Percentiles rank a stretch among this genome's conserved stretches.
phyloP scores from a whole-genome alignment of 805 yeast genomes.

The Yarrowia sp. region DNA sequence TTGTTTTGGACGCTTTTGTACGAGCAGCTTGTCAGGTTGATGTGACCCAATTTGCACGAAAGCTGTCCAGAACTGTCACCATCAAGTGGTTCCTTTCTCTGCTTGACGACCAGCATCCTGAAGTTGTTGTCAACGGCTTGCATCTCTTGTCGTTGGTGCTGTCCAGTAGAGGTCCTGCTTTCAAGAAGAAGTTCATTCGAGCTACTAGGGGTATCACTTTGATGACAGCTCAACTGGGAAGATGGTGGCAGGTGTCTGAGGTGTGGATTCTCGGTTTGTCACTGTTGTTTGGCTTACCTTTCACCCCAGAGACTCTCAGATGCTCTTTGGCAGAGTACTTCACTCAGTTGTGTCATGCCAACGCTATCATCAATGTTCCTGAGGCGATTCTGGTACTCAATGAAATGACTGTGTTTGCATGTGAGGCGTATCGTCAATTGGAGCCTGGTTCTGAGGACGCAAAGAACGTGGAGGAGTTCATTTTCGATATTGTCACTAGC shows the following conservation, averaged over 20 bases:
- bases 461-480: background rate
- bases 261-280: conserved; percentile 38
- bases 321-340: background rate
- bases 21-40: conserved; percentile 39
- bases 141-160: conserved; percentile 53
- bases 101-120: conserved; percentile 44
- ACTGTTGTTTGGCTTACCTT: conserved; percentile 41
- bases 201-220: conserved; percentile 51
- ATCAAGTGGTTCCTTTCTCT: conserved; percentile 64
- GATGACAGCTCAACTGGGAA: conserved; percentile 46
- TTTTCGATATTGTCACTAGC: background rate
- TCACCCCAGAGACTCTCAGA: background rate
- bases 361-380: conserved; percentile 5
- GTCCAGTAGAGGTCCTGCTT: conserved; percentile 46
- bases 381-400: conserved; percentile 20
- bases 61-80: conserved; percentile 55
- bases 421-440: background rate
- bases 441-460: background rate
- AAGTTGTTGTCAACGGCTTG: conserved; percentile 41
- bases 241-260: conserved; percentile 51
- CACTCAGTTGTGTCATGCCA: background rate
- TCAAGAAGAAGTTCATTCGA: conserved; percentile 50
- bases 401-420: conserved; percentile 13
- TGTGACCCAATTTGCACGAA: conserved; percentile 23
- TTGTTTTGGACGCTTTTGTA: conserved; percentile 25